A percentile compares a stretch with the other conserved stretches of the same genome.
These are phyloP conservation scores for Arthroderma sp. DNA, from an alignment of 2,329 filamentous ascomycete genomes.

Conservation along the genomic window DNA sequence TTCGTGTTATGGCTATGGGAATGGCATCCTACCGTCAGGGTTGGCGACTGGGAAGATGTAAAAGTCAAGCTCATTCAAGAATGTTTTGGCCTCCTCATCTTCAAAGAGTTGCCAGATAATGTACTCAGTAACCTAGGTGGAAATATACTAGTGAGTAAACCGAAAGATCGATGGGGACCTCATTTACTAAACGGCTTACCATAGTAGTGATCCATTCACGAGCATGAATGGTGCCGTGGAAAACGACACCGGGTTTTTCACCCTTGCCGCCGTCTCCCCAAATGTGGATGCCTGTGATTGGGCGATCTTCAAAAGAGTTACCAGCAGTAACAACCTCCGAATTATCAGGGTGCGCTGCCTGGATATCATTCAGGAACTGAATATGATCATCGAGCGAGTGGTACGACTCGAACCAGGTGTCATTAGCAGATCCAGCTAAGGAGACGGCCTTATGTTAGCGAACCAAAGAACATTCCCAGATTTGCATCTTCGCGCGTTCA, in stretches of 20 bases:
- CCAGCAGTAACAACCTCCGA: slow-evolving; percentile 40
- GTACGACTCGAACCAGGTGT: slow-evolving; percentile 42
- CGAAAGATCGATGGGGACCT: too few species aligned
- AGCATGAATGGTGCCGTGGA: slow-evolving; percentile 47
- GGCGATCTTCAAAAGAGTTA: slow-evolving; percentile 33
- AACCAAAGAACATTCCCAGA: neutral
- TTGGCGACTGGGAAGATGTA: slow-evolving; percentile 53
- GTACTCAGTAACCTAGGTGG: slow-evolving; percentile 31
- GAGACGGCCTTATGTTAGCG: neutral
- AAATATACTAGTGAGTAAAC: neutral
- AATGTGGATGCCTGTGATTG: slow-evolving; percentile 39
- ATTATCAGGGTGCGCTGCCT: slow-evolving; percentile 32
- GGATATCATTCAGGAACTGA: slow-evolving; percentile 36
- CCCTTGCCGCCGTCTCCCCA: slow-evolving; percentile 36
- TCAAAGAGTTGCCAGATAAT: slow-evolving; percentile 38
- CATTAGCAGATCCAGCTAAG: slow-evolving; percentile 14
- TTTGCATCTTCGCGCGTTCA: slow-evolving; percentile 9
- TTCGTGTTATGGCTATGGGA: neutral
- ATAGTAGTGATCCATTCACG: slow-evolving; percentile 49
- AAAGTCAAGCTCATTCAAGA: slow-evolving; percentile 49
- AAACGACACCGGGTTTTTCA: slow-evolving; percentile 40
- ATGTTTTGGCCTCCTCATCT: slow-evolving; percentile 26
- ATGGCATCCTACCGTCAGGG: slow-evolving; percentile 36
- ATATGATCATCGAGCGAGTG: slow-evolving; percentile 42
- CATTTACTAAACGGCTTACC: slow-evolving; percentile 17